phyloP scores from a whole-genome alignment of 1,139 yeast genomes.

The Hemisphaericaspora xylanilytica region DNA sequence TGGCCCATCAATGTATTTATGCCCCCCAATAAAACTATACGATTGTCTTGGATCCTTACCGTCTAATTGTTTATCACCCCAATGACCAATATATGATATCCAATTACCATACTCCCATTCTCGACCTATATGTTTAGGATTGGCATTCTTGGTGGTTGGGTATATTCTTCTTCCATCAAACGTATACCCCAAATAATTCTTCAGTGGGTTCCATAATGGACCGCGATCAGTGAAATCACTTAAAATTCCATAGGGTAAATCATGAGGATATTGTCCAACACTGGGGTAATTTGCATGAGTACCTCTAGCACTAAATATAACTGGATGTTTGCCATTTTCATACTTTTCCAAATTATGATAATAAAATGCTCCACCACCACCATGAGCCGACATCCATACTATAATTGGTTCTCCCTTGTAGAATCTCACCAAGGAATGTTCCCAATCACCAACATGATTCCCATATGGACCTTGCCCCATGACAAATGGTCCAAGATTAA shows the following conservation, averaged over 20 bases:
- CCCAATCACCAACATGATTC: conserved; percentile 98
- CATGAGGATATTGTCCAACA: conserved; percentile 96
- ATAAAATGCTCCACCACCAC: conserved; percentile 90
- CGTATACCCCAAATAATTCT: conserved; percentile 77
- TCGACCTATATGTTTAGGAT: conserved; percentile 47
- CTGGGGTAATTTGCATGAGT: conserved; percentile 96
- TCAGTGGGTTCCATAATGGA: conserved; percentile 88
- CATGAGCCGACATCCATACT: conserved; percentile 99
- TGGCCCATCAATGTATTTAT: conserved; percentile 90
- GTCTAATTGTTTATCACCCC: conserved; percentile 83
- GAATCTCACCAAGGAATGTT: conserved; percentile 85
- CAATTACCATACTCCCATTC: conserved; percentile 71
- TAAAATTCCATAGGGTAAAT: conserved; percentile 84
- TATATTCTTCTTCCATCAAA: conserved; percentile 56
- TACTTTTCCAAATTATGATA: conserved; percentile 74
- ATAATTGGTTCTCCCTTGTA: conserved; percentile 78
- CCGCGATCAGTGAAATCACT: conserved; percentile 95
- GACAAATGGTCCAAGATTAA: conserved; percentile 92
- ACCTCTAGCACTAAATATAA: conserved; percentile 87
- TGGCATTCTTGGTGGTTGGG: conserved; percentile 41
- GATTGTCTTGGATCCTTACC: conserved; percentile 73
- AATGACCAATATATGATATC: conserved; percentile 76
- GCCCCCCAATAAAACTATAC: conserved; percentile 80
- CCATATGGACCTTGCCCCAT: conserved; percentile 99
- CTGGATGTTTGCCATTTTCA: conserved; percentile 55